These are phyloP conservation scores for Hypoxylon sp. DNA, from an alignment of 2,329 filamentous ascomycete species.

Conservation along the genomic window DNA sequence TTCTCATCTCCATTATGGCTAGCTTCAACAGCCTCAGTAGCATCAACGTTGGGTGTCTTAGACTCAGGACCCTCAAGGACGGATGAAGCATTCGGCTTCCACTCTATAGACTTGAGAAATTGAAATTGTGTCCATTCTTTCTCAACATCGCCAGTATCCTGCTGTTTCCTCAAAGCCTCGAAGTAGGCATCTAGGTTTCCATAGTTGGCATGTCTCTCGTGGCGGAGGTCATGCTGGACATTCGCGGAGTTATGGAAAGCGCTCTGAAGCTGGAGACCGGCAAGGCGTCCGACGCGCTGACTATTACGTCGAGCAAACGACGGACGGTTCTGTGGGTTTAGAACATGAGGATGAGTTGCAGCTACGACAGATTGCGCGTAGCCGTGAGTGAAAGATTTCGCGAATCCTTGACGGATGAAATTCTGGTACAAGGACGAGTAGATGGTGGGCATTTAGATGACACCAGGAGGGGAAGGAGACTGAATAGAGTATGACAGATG, in stretches of 20 bases:
- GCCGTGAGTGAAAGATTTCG: conserved; percentile 96
- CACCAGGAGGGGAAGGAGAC: conserved; percentile 72
- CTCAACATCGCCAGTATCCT: conserved; percentile 69
- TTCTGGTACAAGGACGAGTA: conserved; percentile 78
- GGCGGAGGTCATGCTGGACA: conserved; percentile 70
- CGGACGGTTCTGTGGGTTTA: conserved; percentile 79
- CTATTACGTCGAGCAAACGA: conserved; percentile 73
- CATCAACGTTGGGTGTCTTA: conserved; percentile 66
- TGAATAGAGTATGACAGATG: conserved; percentile 53
- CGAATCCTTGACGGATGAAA: conserved; percentile 97
- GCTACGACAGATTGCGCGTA: conserved; percentile 98
- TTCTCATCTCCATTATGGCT: conserved; percentile 53
- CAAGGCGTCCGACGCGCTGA: conserved; percentile 69
- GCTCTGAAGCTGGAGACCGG: conserved; percentile 79
- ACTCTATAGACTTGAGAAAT: conserved; percentile 89
- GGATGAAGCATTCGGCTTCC: conserved; percentile 76
- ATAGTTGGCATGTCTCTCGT: conserved; percentile 66
- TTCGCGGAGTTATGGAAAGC: conserved; percentile 77
- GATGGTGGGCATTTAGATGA: conserved; percentile 91
- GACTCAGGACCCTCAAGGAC: conserved; percentile 73
- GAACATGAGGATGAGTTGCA: conserved; percentile 84
- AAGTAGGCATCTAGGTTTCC: conserved; percentile 90
- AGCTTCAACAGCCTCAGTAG: conserved; percentile 51
- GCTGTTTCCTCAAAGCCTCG: conserved; percentile 84
- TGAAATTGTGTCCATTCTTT: conserved; percentile 94